phyloP scores from a whole-genome alignment of 345 rosid species.

The Bretschneidera sinensis region DNA sequence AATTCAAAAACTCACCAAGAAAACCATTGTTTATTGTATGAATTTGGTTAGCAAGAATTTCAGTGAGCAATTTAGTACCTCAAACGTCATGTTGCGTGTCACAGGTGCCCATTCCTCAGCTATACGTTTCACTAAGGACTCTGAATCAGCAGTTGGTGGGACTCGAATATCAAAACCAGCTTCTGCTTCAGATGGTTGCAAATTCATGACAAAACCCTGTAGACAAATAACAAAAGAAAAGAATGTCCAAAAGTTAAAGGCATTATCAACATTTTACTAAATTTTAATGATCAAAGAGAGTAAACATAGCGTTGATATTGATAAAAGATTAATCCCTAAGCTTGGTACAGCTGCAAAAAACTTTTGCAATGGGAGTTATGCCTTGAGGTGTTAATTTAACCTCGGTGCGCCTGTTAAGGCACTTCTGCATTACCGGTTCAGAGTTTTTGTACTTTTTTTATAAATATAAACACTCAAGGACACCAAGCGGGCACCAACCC shows the following conservation, averaged over 20 bases:
- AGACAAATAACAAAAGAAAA: constrained; percentile 15
- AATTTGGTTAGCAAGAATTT: neutral
- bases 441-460: no score
- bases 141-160: constrained; percentile 69
- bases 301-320: neutral
- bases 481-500: no score
- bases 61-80: constrained; percentile 38
- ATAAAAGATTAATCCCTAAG: neutral
- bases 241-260: neutral
- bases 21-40: neutral
- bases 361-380: no score
- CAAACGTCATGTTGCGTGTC: constrained; percentile 81
- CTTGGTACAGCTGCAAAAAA: no score
- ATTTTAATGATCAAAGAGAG: neutral
- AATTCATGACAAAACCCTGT: constrained; percentile 93
- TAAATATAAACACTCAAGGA: no score
- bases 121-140: constrained; percentile 72
- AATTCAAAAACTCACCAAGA: neutral
- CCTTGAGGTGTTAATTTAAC: no score
- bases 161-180: constrained; percentile 92
- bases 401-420: no score
- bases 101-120: constrained; percentile 97
- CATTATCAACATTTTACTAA: neutral
- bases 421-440: no score
- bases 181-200: constrained; percentile 97